Conservation (phyloP, 352 stramenopile genomes). For the Globisporangium cederbergense region DNA sequence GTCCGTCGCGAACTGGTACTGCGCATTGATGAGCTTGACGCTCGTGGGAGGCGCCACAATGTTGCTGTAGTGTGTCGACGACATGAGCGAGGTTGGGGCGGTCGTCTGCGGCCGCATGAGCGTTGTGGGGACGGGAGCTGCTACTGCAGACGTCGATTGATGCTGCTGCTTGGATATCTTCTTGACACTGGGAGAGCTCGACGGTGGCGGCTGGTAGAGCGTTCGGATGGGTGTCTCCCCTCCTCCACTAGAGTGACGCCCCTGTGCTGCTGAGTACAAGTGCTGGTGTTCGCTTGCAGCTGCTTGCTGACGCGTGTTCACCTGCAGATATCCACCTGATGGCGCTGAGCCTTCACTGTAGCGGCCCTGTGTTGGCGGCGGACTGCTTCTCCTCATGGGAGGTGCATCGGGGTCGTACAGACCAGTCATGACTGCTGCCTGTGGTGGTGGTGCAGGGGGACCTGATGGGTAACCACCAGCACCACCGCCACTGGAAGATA, state of each 20-base stretch:
- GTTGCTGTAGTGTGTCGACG: slow-evolving; percentile 4
- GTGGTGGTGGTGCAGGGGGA: neutral
- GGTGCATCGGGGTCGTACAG: slow-evolving; percentile 16
- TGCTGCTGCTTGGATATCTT: slow-evolving; percentile 9
- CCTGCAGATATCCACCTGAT: slow-evolving; percentile 13
- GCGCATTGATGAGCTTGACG: slow-evolving; percentile 57
- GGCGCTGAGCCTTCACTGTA: slow-evolving; percentile 10
- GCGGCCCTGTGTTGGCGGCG: slow-evolving; percentile 8
- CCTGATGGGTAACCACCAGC: slow-evolving; percentile 6
- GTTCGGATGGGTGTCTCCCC: slow-evolving; percentile 8
- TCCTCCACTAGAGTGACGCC: slow-evolving; percentile 8
- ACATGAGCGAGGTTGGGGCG: neutral
- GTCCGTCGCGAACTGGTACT: slow-evolving; percentile 64
- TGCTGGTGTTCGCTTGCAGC: neutral
- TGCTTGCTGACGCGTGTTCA: slow-evolving; percentile 14
- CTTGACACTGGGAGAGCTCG: slow-evolving; percentile 18
- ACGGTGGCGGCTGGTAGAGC: slow-evolving; percentile 16
- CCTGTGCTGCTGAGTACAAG: neutral
- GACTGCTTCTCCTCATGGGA: slow-evolving; percentile 3
- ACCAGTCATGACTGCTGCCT: neutral
- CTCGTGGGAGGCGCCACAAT: slow-evolving; percentile 23
- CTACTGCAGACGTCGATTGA: neutral
- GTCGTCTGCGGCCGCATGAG: slow-evolving; percentile 17
- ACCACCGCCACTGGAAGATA: neutral
- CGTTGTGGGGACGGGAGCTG: neutral